Base-by-base conservation (phyloP, 257 asterid species). In the Solanum tarapatanum region DNA sequence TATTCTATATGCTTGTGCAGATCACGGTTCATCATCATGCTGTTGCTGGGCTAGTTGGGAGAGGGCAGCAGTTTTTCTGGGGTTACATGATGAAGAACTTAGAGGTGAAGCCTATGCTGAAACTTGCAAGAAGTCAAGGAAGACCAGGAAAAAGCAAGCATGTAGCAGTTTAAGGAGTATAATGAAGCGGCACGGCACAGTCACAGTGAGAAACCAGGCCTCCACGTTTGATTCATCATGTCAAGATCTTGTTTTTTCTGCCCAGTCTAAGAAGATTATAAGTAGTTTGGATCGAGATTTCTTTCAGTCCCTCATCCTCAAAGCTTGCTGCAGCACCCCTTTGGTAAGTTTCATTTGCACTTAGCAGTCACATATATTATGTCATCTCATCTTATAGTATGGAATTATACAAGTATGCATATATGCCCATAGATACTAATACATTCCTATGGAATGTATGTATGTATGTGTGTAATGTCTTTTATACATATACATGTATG, bases 1-100 rank as follows among this genome's bases (percentile, higher is more conserved):
- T 60, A 21, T 86, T 24, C 37, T 26, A 23, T 37, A 85, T 89
- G 75, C 83, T 70, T 88, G 58, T 88, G 84, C 70, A 94, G 99
- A 95, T 91, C 96, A 94, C 66, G 99, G 98, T 32, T 93, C 98
- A 79, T 89, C 95, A 83, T 87, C 91, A 21, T 94, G 95, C 89
- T 95, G 98, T 88, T 93, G 98, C 90, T 97, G 98, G 99, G 93
- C 92, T 9, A 91, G 93, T 88, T 83, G 91, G 19, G 94, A 94
- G 75, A 91, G 45, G 24, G 96, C 98, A 91, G 96, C 92, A 45
- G 86, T 92, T 66, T 89, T 97, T 86, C 97, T 97, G 43, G 92
- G 93, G 88, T 80, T 95, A 87, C 90, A 82, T 83, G 80, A 48
- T 26, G 86, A 91, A 86, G 91, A 86, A 23, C 37, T 35, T 89